These are phyloP conservation scores for Phoenix dactylifera DNA, from an alignment of 176 grass and related monocot genomes.

Conservation along the genomic window DNA sequence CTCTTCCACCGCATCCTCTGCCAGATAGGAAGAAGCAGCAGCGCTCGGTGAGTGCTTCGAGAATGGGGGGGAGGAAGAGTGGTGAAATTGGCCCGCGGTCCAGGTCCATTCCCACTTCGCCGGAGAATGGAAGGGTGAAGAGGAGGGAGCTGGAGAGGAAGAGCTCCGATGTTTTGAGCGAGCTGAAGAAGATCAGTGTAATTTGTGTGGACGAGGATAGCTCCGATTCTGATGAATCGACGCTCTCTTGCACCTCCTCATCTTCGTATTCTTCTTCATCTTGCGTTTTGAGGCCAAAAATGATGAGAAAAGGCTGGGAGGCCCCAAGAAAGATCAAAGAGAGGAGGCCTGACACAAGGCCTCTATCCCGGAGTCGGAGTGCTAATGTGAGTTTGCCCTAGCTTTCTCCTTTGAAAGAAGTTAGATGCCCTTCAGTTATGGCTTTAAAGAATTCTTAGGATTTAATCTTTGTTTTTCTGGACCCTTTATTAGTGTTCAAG, in stretches of 20 bases:
- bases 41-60: slow-evolving; percentile 14
- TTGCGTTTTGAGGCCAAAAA: not conserved
- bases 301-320: slow-evolving; percentile 68
- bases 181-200: slow-evolving; percentile 38
- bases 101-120: not conserved
- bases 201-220: slow-evolving; percentile 33
- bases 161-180: slow-evolving; percentile 26
- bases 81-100: not conserved
- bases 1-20: slow-evolving; percentile 18
- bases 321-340: slow-evolving; percentile 35
- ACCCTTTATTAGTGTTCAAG: too few relatives aligned
- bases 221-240: slow-evolving; percentile 57
- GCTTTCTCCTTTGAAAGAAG: not conserved
- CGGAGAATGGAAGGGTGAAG: not conserved
- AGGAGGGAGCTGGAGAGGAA: slow-evolving; percentile 25
- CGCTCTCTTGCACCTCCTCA: slow-evolving; percentile 29
- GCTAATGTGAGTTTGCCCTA: slow-evolving; percentile 34
- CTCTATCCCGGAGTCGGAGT: slow-evolving; percentile 28
- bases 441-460: too few relatives aligned
- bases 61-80: slow-evolving; percentile 2
- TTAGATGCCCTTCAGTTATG: too few relatives aligned
- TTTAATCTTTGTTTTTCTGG: too few relatives aligned
- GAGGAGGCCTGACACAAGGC: slow-evolving; percentile 5
- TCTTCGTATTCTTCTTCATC: slow-evolving; percentile 33
- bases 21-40: slow-evolving; percentile 23